Percentiles rank a stretch among this genome's conserved stretches.
phyloP scores from a whole-genome alignment of 345 rosid genomes.

The Eutrema japonicum region DNA sequence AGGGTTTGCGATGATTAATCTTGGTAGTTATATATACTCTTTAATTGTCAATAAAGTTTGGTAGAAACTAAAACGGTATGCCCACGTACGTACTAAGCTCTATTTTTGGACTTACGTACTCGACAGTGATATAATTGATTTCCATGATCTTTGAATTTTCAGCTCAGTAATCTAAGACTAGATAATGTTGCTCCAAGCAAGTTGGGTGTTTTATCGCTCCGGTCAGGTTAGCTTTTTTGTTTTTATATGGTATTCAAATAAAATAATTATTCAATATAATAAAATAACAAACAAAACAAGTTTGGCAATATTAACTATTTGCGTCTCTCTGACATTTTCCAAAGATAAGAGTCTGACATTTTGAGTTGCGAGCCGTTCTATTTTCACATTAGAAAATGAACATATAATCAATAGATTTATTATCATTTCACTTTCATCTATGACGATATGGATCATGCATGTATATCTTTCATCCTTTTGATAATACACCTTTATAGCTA shows the following conservation, averaged over 20 bases:
- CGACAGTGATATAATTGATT: constrained; percentile 19
- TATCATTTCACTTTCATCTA: background rate
- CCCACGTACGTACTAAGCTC: background rate
- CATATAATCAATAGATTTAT: too few relatives aligned
- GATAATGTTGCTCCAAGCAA: constrained; percentile 20
- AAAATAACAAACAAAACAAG: too few relatives aligned
- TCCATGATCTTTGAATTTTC: constrained; percentile 18
- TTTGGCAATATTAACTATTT: constrained; percentile 27
- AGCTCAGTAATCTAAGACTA: constrained; percentile 3
- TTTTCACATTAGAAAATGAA: constrained; percentile 20
- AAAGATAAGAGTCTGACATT: constrained; percentile 27
- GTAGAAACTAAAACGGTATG: constrained; percentile 17
- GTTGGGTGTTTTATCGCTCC: constrained; percentile 3
- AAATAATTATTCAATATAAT: too few relatives aligned
- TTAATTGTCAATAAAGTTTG: constrained; percentile 27
- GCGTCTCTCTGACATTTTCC: constrained; percentile 35
- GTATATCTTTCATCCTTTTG: constrained; percentile 5
- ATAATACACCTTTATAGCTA: background rate
- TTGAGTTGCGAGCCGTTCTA: constrained; percentile 37
- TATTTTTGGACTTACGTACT: background rate
- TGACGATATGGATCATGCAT: background rate
- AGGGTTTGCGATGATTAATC: constrained; percentile 14
- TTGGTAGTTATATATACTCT: too few relatives aligned
- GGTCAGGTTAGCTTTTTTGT: too few relatives aligned
- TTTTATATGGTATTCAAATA: background rate